Evolutionary conservation across 2,329 filamentous ascomycete species (phyloP).

Genomic region (Sphaceloma murrayae): DNA sequence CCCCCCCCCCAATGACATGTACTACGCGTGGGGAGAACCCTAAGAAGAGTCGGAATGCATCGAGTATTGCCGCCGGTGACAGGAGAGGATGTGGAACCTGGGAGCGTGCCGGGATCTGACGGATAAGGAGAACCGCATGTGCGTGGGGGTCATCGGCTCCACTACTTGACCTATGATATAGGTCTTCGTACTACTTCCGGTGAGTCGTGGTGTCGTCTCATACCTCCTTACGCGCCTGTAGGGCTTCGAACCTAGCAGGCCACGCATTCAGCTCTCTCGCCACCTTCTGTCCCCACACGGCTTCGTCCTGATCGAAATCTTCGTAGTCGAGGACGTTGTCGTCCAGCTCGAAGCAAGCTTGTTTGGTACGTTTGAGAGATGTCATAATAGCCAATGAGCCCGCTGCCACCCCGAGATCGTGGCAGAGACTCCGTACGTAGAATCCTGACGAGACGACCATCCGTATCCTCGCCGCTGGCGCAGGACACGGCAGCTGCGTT

Average conservation of each 20-base stretch:
- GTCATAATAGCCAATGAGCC: constrained; percentile 80
- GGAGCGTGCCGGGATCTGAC: too few relatives aligned
- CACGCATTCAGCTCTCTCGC: constrained; percentile 6
- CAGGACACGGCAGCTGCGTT: constrained; percentile 23
- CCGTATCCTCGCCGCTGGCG: constrained; percentile 70
- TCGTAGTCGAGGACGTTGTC: constrained; percentile 69
- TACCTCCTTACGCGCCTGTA: background rate
- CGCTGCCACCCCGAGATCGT: constrained; percentile 78
- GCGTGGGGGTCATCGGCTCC: too few relatives aligned
- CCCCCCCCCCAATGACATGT: too few relatives aligned
- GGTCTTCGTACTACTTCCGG: too few relatives aligned
- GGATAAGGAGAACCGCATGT: too few relatives aligned
- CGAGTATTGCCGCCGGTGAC: too few relatives aligned
- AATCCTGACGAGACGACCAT: constrained; percentile 95
- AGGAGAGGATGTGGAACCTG: too few relatives aligned
- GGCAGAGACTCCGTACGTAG: constrained; percentile 88
- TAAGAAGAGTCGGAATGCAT: too few relatives aligned
- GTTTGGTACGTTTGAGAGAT: constrained; percentile 66
- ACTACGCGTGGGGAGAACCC: too few relatives aligned
- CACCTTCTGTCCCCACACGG: constrained; percentile 73
- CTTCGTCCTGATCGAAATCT: constrained; percentile 66
- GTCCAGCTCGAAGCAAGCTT: constrained; percentile 68
- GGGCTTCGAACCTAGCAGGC: background rate
- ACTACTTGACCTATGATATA: too few relatives aligned
- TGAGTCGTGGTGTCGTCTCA: too few relatives aligned